These are phyloP conservation scores for Cylindricascospora bacillispora DNA, from an alignment of 1,139 yeast species.

Conservation along the genomic window DNA sequence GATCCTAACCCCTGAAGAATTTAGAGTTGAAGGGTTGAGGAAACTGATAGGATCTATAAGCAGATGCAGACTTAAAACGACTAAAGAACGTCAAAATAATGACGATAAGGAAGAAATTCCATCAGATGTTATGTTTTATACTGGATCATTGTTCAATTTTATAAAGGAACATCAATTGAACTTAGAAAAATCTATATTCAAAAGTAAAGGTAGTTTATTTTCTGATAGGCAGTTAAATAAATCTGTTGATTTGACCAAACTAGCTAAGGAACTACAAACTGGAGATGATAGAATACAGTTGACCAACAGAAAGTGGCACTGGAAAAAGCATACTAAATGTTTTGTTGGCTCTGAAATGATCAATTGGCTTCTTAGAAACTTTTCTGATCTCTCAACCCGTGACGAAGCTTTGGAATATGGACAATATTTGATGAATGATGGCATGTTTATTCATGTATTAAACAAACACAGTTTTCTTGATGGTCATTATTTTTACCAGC, in stretches of 20 bases:
- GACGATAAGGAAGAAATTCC: slow-evolving; percentile 37
- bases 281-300: slow-evolving; percentile 44
- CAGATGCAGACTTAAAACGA: slow-evolving; percentile 39
- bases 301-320: slow-evolving; percentile 84
- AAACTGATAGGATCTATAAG: slow-evolving; percentile 57
- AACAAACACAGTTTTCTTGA: slow-evolving; percentile 73
- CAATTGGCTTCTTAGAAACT: slow-evolving; percentile 67
- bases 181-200: slow-evolving; percentile 10
- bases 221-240: slow-evolving; percentile 29
- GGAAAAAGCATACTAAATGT: slow-evolving; percentile 64
- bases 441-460: slow-evolving; percentile 70
- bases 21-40: slow-evolving; percentile 75
- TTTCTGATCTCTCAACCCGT: slow-evolving; percentile 64
- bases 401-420: slow-evolving; percentile 80
- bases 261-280: slow-evolving; percentile 56
- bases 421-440: slow-evolving; percentile 56
- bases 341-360: slow-evolving; percentile 81
- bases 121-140: slow-evolving; percentile 76
- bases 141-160: slow-evolving; percentile 69
- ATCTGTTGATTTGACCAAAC: slow-evolving; percentile 31
- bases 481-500: slow-evolving; percentile 82
- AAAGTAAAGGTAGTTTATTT: slow-evolving; percentile 28
- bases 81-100: slow-evolving; percentile 30
- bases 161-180: slow-evolving; percentile 34
- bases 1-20: slow-evolving; percentile 63